Conservation (phyloP, 139 green algal genomes). For the Chlamydomonas incerta region DNA sequence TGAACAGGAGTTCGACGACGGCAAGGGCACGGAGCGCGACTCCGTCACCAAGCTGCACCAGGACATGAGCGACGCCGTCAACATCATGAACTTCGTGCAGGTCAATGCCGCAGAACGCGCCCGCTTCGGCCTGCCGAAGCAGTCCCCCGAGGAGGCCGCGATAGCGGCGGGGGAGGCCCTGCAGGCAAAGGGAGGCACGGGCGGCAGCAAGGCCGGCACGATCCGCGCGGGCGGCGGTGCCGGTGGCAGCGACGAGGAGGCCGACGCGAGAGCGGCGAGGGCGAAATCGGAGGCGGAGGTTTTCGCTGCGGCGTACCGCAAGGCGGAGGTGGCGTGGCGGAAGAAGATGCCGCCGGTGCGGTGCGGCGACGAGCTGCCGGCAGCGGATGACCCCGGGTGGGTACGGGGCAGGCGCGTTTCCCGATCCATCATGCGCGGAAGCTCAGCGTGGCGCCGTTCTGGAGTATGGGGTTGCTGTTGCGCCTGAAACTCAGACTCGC, state of each 20-base stretch:
- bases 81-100: conserved; percentile 49
- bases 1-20: conserved; percentile 61
- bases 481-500: too few relatives aligned
- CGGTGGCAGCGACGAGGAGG: too few relatives aligned
- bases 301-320: neutral
- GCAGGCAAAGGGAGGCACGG: neutral
- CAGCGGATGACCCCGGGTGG: neutral
- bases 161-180: too few relatives aligned
- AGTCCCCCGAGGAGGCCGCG: too few relatives aligned
- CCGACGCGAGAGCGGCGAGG: too few relatives aligned
- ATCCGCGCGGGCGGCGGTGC: too few relatives aligned
- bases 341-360: neutral
- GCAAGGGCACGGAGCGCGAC: conserved; percentile 72
- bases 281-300: too few relatives aligned
- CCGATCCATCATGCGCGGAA: too few relatives aligned
- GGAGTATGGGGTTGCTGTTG: too few relatives aligned
- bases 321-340: neutral
- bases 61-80: conserved; percentile 79
- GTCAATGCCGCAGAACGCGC: neutral
- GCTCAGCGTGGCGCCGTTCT: too few relatives aligned
- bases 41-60: conserved; percentile 93
- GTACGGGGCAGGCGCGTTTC: too few relatives aligned
- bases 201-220: neutral
- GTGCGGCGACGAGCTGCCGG: neutral
- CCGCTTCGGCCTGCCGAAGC: too few relatives aligned